A percentile compares a stretch with the other conserved stretches of the same genome.
These are phyloP conservation scores for Ottelia alismoides DNA, from an alignment of 106 monocot genomes.

Conservation along the genomic window DNA sequence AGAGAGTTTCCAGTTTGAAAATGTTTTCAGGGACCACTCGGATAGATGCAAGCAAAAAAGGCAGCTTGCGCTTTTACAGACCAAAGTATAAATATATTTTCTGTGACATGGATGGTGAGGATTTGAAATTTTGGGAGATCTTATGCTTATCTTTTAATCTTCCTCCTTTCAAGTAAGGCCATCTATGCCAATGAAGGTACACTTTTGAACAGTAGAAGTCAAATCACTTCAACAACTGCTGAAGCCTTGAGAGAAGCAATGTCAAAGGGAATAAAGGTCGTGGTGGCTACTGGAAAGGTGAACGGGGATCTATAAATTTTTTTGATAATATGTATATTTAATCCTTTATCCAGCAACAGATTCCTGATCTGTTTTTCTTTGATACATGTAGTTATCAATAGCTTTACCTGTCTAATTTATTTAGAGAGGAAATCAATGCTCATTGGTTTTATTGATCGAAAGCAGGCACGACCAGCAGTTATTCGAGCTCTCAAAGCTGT, in stretches of 20 bases:
- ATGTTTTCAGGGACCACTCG: slow-evolving; percentile 45
- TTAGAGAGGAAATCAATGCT: too few relatives aligned
- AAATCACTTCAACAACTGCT: slow-evolving; percentile 48
- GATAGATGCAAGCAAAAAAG: slow-evolving; percentile 29
- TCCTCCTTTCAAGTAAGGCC: background rate
- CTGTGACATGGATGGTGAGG: slow-evolving; percentile 96
- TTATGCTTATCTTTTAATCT: background rate
- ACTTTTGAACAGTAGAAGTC: slow-evolving; percentile 87
- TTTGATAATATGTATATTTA: too few relatives aligned
- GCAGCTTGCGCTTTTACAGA: slow-evolving; percentile 37
- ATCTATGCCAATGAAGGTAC: slow-evolving; percentile 32
- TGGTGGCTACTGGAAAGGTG: slow-evolving; percentile 98
- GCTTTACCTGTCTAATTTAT: too few relatives aligned
- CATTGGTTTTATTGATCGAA: slow-evolving; percentile 2
- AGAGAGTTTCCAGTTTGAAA: slow-evolving; percentile 22
- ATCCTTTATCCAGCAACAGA: too few relatives aligned
- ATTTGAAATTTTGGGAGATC: background rate
- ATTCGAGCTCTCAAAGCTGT: slow-evolving; percentile 53
- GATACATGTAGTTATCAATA: too few relatives aligned
- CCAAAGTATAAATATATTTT: slow-evolving; percentile 87
- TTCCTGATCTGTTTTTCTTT: too few relatives aligned
- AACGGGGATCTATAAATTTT: slow-evolving; percentile 1
- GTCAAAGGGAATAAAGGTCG: slow-evolving; percentile 72
- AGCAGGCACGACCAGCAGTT: slow-evolving; percentile 79
- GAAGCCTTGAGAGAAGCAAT: slow-evolving; percentile 77